Base-by-base conservation (phyloP, 2,329 filamentous ascomycete genomes). In the Xylariaceae sp. region DNA sequence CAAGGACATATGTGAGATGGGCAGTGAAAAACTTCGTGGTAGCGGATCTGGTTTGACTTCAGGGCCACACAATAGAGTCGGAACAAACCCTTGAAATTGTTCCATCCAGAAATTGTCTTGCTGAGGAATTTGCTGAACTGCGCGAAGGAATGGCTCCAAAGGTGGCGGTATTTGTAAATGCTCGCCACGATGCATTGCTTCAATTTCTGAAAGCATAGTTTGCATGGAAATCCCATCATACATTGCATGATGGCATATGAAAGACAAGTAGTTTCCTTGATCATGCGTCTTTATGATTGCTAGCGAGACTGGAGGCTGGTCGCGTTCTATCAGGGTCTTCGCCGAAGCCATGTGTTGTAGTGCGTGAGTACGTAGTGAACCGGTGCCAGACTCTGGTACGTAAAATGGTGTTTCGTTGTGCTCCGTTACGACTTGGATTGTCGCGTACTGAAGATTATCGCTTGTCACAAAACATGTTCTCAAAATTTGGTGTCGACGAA, bases 141-240 rank as follows among this genome's bases (percentile, higher is more conserved):
- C 73, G 3, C 72, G 67, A 19, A 96, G 70, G 63, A 94, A 94
- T 0, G 73, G 65, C 13, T 79, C 77, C 57, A 90, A 90, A 0
- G 79, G 66, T 0, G 82, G 70, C 0, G 82, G 66, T 0, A 73
- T 55, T 0, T 73, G 69, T 1, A 94, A 70, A 0, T 60, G 7
- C 0, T 69, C 47, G 0, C 75, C 78, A 1, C 67, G 55, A 33
- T 86, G 83, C 3, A 81, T 56, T 2, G 73, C 66, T 61, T 94
- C 84, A 1, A 95, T 73, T 62, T 96, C 91, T 0, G 80, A 69
- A 19, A 93, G 77, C 0, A 97, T 73, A 9, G 77, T 75, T 1
- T 78, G 73, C 63, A 96, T 87, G 0, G 90, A 90, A 34, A 87
- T 83, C 0, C 88, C 92, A 69, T 97, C 92, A 61, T 96, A 96